Conservation (phyloP, 2,329 filamentous ascomycete genomes). For the Grosmannia serpens region DNA sequence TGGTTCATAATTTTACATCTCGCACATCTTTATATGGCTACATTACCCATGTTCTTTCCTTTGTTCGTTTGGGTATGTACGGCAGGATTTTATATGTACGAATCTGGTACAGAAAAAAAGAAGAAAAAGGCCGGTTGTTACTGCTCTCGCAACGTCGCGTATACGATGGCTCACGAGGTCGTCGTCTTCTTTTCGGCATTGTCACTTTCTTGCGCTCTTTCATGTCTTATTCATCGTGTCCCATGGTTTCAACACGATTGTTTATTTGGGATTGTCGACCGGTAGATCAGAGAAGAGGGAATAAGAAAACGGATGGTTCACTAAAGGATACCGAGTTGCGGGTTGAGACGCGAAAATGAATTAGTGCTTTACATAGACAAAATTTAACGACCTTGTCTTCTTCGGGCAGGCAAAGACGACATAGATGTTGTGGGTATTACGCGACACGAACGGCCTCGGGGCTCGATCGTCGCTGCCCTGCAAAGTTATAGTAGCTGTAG, state of each 20-base stretch:
- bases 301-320: neutral
- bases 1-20: neutral
- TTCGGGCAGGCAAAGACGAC: too few species aligned
- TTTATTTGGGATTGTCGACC: neutral
- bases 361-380: too few species aligned
- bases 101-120: neutral
- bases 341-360: neutral
- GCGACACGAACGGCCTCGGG: neutral
- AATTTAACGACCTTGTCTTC: too few species aligned
- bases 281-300: conserved; percentile 1
- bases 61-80: neutral
- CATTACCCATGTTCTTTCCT: neutral
- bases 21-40: neutral
- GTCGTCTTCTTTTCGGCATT: neutral
- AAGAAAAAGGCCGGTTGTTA: neutral
- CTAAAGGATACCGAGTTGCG: neutral
- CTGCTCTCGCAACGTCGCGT: neutral
- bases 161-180: neutral
- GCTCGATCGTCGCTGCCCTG: neutral
- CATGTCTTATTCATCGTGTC: neutral
- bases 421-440: too few species aligned
- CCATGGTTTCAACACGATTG: neutral
- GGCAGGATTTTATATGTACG: neutral
- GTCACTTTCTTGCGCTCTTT: neutral
- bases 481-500: neutral